These are phyloP conservation scores for Lobosporangium transversale DNA, from an alignment of 192 early-diverging fungal species.

Conservation along the genomic window DNA sequence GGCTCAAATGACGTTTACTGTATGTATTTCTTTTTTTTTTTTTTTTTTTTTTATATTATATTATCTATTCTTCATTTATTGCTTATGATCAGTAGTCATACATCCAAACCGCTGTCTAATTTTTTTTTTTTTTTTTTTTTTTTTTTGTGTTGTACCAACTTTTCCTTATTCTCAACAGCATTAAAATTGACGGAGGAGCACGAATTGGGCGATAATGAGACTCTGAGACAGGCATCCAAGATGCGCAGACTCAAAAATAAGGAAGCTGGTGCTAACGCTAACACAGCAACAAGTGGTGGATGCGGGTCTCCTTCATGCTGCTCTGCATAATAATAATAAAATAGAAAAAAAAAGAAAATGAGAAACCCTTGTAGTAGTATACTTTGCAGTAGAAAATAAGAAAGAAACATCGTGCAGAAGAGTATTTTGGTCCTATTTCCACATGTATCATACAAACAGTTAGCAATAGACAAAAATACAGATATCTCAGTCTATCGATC, in stretches of 20 bases:
- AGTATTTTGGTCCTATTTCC: too few relatives aligned
- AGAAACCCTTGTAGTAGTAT: too few relatives aligned
- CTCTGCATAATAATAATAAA: conserved; percentile 27
- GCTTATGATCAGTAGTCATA: too few relatives aligned
- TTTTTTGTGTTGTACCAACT: background rate
- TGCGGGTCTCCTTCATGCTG: conserved; percentile 41
- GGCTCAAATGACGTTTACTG: conserved; percentile 25
- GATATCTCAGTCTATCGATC: too few relatives aligned
- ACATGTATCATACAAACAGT: too few relatives aligned
- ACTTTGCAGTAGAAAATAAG: too few relatives aligned
- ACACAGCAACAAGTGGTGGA: conserved; percentile 33
- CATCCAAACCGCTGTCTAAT: too few relatives aligned
- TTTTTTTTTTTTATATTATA: background rate
- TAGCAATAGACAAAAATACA: too few relatives aligned
- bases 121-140: background rate
- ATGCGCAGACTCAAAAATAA: conserved; percentile 36
- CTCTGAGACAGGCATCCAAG: conserved; percentile 42
- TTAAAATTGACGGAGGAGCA: conserved; percentile 34
- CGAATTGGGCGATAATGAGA: conserved; percentile 48
- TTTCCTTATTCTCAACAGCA: conserved; percentile 1
- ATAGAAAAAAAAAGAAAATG: too few relatives aligned
- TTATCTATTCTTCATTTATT: too few relatives aligned
- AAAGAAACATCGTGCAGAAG: too few relatives aligned
- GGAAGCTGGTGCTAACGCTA: conserved; percentile 23
- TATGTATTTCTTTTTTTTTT: background rate